These are phyloP conservation scores for Irpex lacteus DNA, from an alignment of 1,284 basidiomycete genomes.

Conservation along the genomic window DNA sequence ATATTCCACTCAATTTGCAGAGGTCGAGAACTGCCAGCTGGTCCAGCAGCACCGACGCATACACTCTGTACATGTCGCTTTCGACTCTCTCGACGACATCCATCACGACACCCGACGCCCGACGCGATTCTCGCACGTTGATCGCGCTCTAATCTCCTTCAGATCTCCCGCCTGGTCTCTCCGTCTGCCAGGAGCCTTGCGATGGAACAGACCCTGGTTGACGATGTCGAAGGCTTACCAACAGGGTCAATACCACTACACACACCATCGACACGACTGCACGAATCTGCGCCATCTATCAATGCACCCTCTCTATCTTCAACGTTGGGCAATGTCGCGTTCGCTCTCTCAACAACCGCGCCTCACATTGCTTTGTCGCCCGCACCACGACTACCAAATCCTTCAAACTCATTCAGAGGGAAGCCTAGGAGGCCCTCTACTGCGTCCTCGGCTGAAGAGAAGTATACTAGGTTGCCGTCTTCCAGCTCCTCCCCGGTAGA, in stretches of 20 bases:
- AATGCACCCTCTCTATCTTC: conserved; percentile 11
- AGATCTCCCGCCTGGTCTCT: background rate
- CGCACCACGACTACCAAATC: conserved; percentile 17
- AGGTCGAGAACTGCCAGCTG: background rate
- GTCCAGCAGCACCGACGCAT: background rate
- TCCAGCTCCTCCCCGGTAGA: conserved; percentile 19
- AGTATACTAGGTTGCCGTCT: conserved; percentile 24
- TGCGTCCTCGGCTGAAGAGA: conserved; percentile 29
- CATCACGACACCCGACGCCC: background rate
- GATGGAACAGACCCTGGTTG: background rate
- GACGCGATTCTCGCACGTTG: background rate
- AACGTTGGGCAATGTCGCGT: conserved; percentile 15
- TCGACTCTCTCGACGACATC: background rate
- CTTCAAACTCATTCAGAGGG: conserved; percentile 9
- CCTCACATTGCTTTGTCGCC: conserved; percentile 24
- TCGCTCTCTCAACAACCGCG: conserved; percentile 17
- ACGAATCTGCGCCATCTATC: background rate
- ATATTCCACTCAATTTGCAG: background rate
- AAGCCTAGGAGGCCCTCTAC: conserved; percentile 45
- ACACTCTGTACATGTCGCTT: background rate
- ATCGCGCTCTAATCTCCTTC: background rate
- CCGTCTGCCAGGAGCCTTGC: background rate
- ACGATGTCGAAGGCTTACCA: background rate
- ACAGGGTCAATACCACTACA: background rate
- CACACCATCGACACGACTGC: background rate